phyloP scores from a whole-genome alignment of 805 yeast species.

The Lachancea sp. region DNA sequence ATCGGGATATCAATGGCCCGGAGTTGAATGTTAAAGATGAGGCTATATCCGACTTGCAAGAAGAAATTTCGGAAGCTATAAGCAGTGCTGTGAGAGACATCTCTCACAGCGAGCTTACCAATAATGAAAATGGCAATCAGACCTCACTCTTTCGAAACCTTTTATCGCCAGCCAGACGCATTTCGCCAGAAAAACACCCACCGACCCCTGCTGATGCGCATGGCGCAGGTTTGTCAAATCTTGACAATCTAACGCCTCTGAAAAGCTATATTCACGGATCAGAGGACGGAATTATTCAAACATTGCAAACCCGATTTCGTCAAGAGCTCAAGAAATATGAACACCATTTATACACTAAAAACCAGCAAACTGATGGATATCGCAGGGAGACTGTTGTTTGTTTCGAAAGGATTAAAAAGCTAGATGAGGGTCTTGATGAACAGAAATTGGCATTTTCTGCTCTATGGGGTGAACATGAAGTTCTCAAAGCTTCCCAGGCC shows the following conservation, averaged over 20 bases:
- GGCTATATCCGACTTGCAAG: neutral
- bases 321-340: conserved; percentile 6
- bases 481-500: conserved; percentile 4
- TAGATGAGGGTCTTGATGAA: conserved; percentile 1
- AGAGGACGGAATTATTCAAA: neutral
- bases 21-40: neutral
- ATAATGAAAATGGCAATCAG: conserved; percentile 3
- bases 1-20: conserved; percentile 1
- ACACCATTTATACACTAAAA: conserved; percentile 3
- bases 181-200: conserved; percentile 1
- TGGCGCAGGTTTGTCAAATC: conserved; percentile 2
- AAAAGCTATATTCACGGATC: conserved; percentile 1
- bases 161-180: conserved; percentile 1
- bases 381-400: neutral
- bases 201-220: conserved; percentile 1
- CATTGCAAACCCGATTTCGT: conserved; percentile 2
- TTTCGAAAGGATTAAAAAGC: conserved; percentile 1
- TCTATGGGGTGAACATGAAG: conserved; percentile 11
- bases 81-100: conserved; percentile 5
- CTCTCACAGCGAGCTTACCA: conserved; percentile 1
- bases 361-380: conserved; percentile 6
- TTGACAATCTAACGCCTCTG: conserved; percentile 4
- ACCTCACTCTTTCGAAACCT: conserved; percentile 4
- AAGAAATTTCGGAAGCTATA: conserved; percentile 4
- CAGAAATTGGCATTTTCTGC: conserved; percentile 9